These are phyloP conservation scores for Hyphopichia burtonii DNA, from an alignment of 1,139 yeast genomes.

Conservation along the genomic window DNA sequence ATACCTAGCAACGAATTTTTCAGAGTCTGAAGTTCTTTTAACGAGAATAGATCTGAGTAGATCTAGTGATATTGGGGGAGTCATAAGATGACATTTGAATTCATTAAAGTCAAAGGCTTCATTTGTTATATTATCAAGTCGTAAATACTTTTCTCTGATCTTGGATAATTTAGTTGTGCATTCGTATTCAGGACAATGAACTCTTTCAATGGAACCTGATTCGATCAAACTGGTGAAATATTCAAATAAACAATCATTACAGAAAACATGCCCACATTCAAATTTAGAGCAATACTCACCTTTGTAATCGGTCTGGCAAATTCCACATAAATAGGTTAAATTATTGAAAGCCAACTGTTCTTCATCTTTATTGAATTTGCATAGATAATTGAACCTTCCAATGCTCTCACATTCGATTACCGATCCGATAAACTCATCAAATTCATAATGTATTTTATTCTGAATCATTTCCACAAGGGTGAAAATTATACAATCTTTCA, in stretches of 20 bases:
- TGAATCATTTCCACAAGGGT: conserved; percentile 46
- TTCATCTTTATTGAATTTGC: conserved; percentile 16
- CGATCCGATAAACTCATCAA: conserved; percentile 6
- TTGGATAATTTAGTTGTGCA: conserved; percentile 31
- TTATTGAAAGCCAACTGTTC: conserved; percentile 30
- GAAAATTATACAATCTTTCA: conserved; percentile 43
- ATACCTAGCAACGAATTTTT: conserved; percentile 37
- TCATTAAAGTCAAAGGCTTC: conserved; percentile 21
- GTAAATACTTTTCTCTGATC: conserved; percentile 19
- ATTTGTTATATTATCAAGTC: conserved; percentile 17
- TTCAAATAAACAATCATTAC: conserved; percentile 48
- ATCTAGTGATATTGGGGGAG: conserved; percentile 32
- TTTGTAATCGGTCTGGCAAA: conserved; percentile 54
- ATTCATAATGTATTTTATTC: conserved; percentile 21
- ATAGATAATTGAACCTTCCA: conserved; percentile 13
- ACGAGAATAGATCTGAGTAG: conserved; percentile 29
- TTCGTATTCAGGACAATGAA: conserved; percentile 61
- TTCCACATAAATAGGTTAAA: conserved; percentile 52
- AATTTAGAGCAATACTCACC: conserved; percentile 48
- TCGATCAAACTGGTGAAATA: conserved; percentile 47
- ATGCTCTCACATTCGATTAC: conserved; percentile 11
- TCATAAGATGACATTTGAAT: conserved; percentile 31
- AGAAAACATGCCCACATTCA: conserved; percentile 54
- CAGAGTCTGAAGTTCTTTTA: conserved; percentile 10
- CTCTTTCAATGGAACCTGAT: conserved; percentile 51